Conservation (phyloP, 805 yeast genomes). For the Nakazawaea wyomingensis region DNA sequence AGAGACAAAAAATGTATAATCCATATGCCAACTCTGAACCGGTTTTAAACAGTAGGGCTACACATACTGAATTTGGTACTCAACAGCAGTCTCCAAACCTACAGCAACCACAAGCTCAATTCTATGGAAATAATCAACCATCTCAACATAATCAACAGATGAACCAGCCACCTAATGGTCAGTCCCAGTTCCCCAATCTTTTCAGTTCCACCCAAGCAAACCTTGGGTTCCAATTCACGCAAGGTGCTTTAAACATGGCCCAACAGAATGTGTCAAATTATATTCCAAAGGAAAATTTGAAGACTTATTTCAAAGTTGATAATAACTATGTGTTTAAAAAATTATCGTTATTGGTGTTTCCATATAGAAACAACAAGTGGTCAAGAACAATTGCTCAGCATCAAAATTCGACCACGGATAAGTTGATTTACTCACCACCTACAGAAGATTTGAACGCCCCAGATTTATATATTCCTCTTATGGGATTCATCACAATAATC, state of each 20-base stretch:
- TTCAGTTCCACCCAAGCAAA: constrained; percentile 77
- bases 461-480: constrained; percentile 90
- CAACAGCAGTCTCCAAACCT: not conserved
- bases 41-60: constrained; percentile 6
- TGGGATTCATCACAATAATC: constrained; percentile 88
- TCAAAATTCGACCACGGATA: constrained; percentile 26
- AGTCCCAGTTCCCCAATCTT: constrained; percentile 27
- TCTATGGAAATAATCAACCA: constrained; percentile 7
- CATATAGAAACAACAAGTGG: constrained; percentile 85
- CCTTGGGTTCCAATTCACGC: constrained; percentile 85
- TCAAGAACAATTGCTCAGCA: constrained; percentile 44
- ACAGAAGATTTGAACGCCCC: constrained; percentile 89
- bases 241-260: constrained; percentile 76
- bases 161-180: constrained; percentile 18
- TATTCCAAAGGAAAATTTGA: constrained; percentile 52
- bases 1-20: constrained; percentile 7
- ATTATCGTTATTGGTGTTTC: constrained; percentile 69
- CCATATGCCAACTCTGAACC: constrained; percentile 12
- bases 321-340: constrained; percentile 80
- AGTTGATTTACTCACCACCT: constrained; percentile 62
- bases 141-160: constrained; percentile 17
- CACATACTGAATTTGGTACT: not conserved
- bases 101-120: constrained; percentile 10
- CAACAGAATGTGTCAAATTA: constrained; percentile 61
- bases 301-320: constrained; percentile 88